A percentile compares a stretch with the other conserved stretches of the same genome.
Conservation (phyloP, 2,329 filamentous ascomycete genomes). For the Sporothrix dimorphospora region DNA sequence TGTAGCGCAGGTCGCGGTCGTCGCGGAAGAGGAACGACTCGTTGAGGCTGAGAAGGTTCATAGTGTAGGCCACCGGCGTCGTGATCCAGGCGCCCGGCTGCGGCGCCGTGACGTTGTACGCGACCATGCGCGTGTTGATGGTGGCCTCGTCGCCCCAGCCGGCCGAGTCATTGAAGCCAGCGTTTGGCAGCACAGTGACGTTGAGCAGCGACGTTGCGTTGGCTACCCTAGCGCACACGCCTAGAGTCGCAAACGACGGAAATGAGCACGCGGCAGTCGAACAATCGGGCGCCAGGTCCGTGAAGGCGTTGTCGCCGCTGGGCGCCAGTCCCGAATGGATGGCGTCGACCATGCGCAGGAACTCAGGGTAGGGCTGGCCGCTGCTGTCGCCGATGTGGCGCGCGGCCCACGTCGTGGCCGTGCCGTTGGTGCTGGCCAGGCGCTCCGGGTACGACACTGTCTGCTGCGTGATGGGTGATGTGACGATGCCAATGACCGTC, state of each 20-base stretch:
- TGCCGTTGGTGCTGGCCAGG: background rate
- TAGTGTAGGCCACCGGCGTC: background rate
- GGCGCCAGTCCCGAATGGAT: background rate
- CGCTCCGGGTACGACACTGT: conserved; percentile 28
- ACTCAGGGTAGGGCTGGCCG: conserved; percentile 16
- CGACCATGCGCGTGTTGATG: background rate
- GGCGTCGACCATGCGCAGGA: conserved; percentile 18
- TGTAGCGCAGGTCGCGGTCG: conserved; percentile 6
- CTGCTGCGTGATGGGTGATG: conserved; percentile 2
- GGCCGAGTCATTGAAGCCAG: conserved; percentile 7
- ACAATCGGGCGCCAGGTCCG: conserved; percentile 1
- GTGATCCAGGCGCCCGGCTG: conserved; percentile 2
- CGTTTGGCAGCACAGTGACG: conserved; percentile 18
- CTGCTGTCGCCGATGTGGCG: conserved; percentile 22
- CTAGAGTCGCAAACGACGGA: conserved; percentile 3
- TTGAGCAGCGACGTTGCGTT: conserved; percentile 18
- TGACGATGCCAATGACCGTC: conserved; percentile 11
- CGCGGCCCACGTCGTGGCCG: background rate
- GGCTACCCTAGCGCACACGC: conserved; percentile 12
- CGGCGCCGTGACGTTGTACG: background rate
- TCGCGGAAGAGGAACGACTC: conserved; percentile 16
- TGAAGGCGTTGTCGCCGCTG: background rate
- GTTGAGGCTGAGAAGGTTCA: conserved; percentile 7
- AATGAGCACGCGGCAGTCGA: conserved; percentile 19
- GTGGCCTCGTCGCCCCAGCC: conserved; percentile 21